Evolutionary conservation across 371 early-diverging fungal species (phyloP).

Genomic region (Coemansia sp.): DNA sequence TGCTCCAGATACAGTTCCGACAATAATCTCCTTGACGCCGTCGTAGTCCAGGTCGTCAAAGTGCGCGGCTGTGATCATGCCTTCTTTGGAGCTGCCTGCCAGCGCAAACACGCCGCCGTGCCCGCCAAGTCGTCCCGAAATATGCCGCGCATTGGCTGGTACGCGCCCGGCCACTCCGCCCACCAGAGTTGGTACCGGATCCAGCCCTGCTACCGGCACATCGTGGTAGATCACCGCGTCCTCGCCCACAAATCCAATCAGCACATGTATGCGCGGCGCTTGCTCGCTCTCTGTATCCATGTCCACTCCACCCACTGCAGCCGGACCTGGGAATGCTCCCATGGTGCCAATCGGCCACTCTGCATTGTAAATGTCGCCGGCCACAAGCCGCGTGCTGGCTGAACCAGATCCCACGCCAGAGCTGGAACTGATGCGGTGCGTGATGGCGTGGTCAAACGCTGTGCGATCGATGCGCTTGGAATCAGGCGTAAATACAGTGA

Average conservation of each 20-base stretch:
- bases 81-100: constrained; percentile 39
- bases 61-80: constrained; percentile 61
- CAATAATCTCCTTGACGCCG: constrained; percentile 66
- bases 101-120: constrained; percentile 46
- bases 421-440: constrained; percentile 13
- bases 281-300: neutral
- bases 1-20: constrained; percentile 73
- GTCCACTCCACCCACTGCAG: neutral
- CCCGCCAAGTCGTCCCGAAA: constrained; percentile 35
- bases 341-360: constrained; percentile 42
- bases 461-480: constrained; percentile 31
- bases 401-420: neutral
- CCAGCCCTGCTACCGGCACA: constrained; percentile 43
- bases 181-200: constrained; percentile 48
- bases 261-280: constrained; percentile 34
- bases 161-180: constrained; percentile 32
- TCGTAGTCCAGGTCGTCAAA: constrained; percentile 75
- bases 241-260: constrained; percentile 47
- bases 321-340: constrained; percentile 7
- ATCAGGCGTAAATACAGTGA: constrained; percentile 43
- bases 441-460: constrained; percentile 26
- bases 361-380: constrained; percentile 32
- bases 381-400: constrained; percentile 12
- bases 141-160: constrained; percentile 29
- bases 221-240: constrained; percentile 49